Conservation (phyloP, 805 yeast genomes). For the Myxozyma lipomycoides region DNA sequence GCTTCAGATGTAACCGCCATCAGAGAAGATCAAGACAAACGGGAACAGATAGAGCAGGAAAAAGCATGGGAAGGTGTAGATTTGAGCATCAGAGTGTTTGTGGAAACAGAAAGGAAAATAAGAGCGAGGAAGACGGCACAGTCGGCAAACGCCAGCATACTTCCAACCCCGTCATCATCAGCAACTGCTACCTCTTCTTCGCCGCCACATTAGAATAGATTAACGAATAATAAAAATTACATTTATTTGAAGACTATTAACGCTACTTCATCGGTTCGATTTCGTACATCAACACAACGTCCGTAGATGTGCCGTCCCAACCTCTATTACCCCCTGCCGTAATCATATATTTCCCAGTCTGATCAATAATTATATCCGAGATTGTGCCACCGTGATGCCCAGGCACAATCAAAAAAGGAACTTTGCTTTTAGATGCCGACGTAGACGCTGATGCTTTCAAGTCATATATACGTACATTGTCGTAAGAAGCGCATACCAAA, state of each 20-base stretch:
- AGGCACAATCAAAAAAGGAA: constrained; percentile 84
- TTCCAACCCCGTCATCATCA: background rate
- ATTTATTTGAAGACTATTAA: background rate
- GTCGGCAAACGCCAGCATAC: background rate
- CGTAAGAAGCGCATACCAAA: constrained; percentile 81
- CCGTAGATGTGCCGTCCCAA: constrained; percentile 82
- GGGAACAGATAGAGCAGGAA: constrained; percentile 35
- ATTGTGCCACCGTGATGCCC: constrained; percentile 95
- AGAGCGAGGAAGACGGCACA: constrained; percentile 28
- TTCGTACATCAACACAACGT: constrained; percentile 76
- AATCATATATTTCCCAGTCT: constrained; percentile 80
- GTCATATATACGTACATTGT: constrained; percentile 85
- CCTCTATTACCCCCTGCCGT: constrained; percentile 94
- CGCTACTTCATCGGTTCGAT: constrained; percentile 37
- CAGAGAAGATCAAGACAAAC: constrained; percentile 12
- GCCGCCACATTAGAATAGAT: background rate
- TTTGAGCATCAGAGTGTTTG: constrained; percentile 71
- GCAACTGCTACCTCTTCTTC: too few relatives aligned
- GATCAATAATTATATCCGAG: constrained; percentile 74
- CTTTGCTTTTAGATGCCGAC: constrained; percentile 34
- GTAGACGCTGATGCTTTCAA: constrained; percentile 42
- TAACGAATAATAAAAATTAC: background rate
- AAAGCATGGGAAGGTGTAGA: constrained; percentile 63
- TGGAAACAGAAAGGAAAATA: constrained; percentile 70
- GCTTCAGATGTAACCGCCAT: constrained; percentile 14